Evolutionary conservation across 2,329 filamentous ascomycete genomes (phyloP), one percentile per base, ranked within the genome.

Genomic region (Colletotrichum destructivum): DNA sequence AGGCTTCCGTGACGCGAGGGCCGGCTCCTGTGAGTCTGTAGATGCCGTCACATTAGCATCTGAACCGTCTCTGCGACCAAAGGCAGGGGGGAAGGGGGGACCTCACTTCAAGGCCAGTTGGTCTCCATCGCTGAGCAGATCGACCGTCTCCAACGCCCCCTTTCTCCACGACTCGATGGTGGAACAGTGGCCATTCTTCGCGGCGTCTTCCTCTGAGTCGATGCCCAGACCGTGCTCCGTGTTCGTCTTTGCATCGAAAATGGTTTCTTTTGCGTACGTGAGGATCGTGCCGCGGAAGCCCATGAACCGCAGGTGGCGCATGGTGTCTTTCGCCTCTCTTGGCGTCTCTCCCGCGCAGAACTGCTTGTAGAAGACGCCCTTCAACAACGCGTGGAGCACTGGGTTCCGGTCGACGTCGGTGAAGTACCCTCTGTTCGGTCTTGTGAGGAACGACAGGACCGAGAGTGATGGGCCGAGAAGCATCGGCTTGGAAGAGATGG

Each of bases 261-360:
- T 92, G 0, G 96, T 92, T 81, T 98, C 95, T 74, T 88, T 89
- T 4, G 94, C 94, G 78, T 97, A 97, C 59, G 93, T 91, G 54
- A 98, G 86, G 66, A 98, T 95, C 4, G 97, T 93, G 18, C 95
- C 95, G 23, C 89, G 89, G 79, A 94, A 97, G 1, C 95, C 95
- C 60, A 96, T 90, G 46, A 85, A 81, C 80, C 94, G 93, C 12
- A 97, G 85, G 2, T 87, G 84, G 1, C 86, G 79, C 42, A 94
- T 89, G 0, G 92, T 95, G 40, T 80, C 82, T 52, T 86, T 85
- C 1, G 97, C 92, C 81, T 97, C 93, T 1, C 80, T 77, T 0
- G 88, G 85, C 60, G 89, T 92, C 82, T 95, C 93, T 38, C 95
- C 95, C 0, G 94, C 94, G 80, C 95, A 98, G 82, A 97, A 98